Base-by-base conservation (phyloP, 2,329 filamentous ascomycete genomes). In the Mariannaea elegans region DNA sequence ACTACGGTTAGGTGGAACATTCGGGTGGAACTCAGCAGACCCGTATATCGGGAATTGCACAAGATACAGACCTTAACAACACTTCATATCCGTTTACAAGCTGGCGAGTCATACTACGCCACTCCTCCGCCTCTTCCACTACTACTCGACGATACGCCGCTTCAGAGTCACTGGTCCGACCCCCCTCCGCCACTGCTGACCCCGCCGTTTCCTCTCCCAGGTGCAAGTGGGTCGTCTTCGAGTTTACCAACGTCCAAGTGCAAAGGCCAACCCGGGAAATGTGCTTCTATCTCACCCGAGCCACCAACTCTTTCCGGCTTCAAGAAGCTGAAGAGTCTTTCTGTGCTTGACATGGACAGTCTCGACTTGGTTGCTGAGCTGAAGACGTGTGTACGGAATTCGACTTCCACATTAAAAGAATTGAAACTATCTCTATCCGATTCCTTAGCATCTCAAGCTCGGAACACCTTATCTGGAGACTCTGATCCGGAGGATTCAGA, bases 381-480 rank as follows among this genome's bases (percentile, higher is more conserved):
- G 61, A 82, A 81, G 61, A 68, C 77, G 5, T 88, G 85, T 65
- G 74, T 90, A 21, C 77, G 77, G 10, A 83, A 84, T 63, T 88
- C 83, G 1, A 78, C 82, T 2, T 77, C 81, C 2, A 85, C 84
- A 0, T 75, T 90, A 19, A 81, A 77, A 19, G 80, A 82, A 44
- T 73, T 90, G 23, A 80, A 82, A 49, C 72, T 90, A 13, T 89
- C 87, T 4, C 82, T 90, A 58, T 89, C 87, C 0, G 78, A 84
- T 31, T 61, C 65, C 3, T 73, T 88, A 14, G 85, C 84, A 2
- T 60, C 70, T 23, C 73, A 74, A 38, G 72, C 83, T 8, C 72
- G 78, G 27, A 75, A 72, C 46, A 73, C 75, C 2, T 65, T 72
- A 8, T 68, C 72, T 18, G 51, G 51, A 12, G 77, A 78, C 44